phyloP scores from a whole-genome alignment of 2,329 filamentous ascomycete species.

The Calonectria montana region DNA sequence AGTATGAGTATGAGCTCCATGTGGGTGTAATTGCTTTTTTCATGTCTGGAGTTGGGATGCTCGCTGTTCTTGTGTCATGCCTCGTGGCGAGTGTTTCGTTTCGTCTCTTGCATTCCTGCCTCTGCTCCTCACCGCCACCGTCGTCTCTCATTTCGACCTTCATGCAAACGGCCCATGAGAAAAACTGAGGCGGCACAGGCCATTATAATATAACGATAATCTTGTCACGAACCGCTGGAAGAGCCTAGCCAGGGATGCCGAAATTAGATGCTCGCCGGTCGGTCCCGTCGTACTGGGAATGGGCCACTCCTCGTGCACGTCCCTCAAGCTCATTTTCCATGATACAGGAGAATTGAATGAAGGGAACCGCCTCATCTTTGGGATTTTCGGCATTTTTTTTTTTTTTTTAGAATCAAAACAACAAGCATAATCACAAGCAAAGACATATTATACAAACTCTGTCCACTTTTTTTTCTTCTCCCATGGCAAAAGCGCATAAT shows the following conservation, averaged over 20 bases:
- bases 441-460: too few relatives aligned
- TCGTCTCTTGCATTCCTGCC: neutral
- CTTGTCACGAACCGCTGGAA: conserved; percentile 26
- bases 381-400: too few relatives aligned
- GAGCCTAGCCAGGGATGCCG: conserved; percentile 39
- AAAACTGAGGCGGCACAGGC: conserved; percentile 1
- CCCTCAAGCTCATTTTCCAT: conserved; percentile 16
- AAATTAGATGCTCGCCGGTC: conserved; percentile 40
- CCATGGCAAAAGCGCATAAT: neutral
- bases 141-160: neutral
- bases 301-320: conserved; percentile 31
- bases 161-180: conserved; percentile 10
- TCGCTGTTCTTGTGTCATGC: neutral
- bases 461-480: too few relatives aligned
- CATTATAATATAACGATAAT: conserved; percentile 11
- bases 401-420: neutral
- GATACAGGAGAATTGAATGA: neutral
- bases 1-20: neutral
- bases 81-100: neutral
- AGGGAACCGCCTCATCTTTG: neutral
- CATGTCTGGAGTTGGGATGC: neutral
- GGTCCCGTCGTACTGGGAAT: conserved; percentile 42
- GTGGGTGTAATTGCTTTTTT: conserved; percentile 10
- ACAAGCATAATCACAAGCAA: neutral
- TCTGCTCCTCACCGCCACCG: neutral